A percentile compares a stretch with the other conserved stretches of the same genome.
phyloP scores from a whole-genome alignment of 192 early-diverging fungal genomes.

The Borealophlyctis nickersoniae region DNA sequence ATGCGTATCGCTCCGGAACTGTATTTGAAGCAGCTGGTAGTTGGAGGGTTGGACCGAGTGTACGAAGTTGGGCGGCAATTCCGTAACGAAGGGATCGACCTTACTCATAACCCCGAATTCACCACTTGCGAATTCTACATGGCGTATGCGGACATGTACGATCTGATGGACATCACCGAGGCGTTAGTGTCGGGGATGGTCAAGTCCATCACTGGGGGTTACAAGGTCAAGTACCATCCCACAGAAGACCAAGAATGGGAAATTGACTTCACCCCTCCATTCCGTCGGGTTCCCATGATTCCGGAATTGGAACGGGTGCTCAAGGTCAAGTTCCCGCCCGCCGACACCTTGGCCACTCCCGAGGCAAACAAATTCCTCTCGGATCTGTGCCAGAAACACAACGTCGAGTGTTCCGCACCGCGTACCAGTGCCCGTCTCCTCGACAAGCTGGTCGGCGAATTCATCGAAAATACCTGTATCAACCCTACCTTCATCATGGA shows the following conservation, averaged over 20 bases:
- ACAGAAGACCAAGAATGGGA: conserved; percentile 71
- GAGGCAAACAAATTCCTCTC: conserved; percentile 86
- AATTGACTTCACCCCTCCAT: conserved; percentile 97
- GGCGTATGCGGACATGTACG: conserved; percentile 98
- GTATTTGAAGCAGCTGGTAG: conserved; percentile 96
- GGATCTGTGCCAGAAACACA: conserved; percentile 92
- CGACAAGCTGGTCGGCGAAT: conserved; percentile 76
- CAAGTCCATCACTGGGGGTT: conserved; percentile 82
- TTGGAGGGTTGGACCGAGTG: conserved; percentile 96
- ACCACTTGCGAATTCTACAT: conserved; percentile 99
- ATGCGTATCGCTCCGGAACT: conserved; percentile 99
- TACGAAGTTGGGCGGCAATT: conserved; percentile 99
- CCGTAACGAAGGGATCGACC: conserved; percentile 97
- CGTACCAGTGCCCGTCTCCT: conserved; percentile 89
- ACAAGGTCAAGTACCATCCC: conserved; percentile 94
- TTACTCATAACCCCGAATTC: conserved; percentile 99
- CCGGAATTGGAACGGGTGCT: conserved; percentile 86
- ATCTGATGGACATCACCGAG: conserved; percentile 96
- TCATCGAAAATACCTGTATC: conserved; percentile 50
- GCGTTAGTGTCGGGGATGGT: conserved; percentile 86
- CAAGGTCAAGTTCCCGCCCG: conserved; percentile 87
- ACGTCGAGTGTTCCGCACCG: conserved; percentile 91
- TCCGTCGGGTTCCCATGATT: conserved; percentile 93
- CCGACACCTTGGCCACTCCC: conserved; percentile 72
- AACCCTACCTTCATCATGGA: conserved; percentile 93